A percentile compares a stretch with the other conserved stretches of the same genome.
These are phyloP conservation scores for Chlamydomonas incerta DNA, from an alignment of 139 green algal genomes.

Conservation along the genomic window DNA sequence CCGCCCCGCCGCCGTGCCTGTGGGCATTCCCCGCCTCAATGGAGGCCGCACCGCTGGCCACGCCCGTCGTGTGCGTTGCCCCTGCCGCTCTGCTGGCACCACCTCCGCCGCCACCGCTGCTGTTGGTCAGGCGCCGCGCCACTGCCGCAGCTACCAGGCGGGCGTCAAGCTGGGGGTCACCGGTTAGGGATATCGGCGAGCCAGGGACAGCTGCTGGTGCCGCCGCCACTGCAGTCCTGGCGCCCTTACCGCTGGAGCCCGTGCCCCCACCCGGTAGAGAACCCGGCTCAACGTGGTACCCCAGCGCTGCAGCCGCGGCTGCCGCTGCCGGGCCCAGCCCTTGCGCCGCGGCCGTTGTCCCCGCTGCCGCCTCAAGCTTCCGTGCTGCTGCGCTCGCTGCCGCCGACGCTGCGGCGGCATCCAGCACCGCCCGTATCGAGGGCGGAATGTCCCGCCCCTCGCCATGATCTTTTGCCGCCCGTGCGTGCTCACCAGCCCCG, in stretches of 20 bases:
- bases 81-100: too few relatives aligned
- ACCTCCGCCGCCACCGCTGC: not conserved
- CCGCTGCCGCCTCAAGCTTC: not conserved
- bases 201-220: not conserved
- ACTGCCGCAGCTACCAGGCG: slow-evolving; percentile 4
- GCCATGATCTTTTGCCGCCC: too few relatives aligned
- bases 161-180: not conserved
- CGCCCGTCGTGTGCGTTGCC: too few relatives aligned
- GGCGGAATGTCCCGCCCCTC: not conserved
- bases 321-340: not conserved
- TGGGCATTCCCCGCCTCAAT: too few relatives aligned
- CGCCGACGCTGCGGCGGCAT: not conserved
- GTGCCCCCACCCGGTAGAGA: not conserved
- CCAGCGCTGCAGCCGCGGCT: not conserved
- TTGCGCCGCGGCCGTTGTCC: not conserved
- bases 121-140: not conserved
- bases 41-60: too few relatives aligned
- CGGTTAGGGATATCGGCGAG: not conserved
- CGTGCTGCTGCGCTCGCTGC: not conserved
- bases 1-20: not conserved
- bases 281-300: not conserved
- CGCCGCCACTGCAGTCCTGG: not conserved
- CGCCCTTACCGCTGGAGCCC: not conserved
- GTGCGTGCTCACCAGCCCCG: too few relatives aligned
- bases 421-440: slow-evolving; percentile 6